phyloP scores from a whole-genome alignment of 129 eudicot species.

The Arctium minus region DNA sequence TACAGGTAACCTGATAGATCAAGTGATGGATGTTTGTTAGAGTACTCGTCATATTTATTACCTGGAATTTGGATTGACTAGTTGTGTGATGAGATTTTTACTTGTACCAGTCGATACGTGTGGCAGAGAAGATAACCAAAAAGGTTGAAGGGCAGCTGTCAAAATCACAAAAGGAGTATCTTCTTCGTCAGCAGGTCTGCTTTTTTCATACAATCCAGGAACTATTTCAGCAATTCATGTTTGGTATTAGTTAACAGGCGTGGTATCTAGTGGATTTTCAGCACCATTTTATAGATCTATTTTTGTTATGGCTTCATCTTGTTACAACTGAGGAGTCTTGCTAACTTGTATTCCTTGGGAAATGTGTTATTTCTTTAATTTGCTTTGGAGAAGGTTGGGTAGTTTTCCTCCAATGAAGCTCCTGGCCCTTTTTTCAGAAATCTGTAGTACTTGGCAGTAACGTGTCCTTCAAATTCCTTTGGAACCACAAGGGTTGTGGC shows the following conservation, averaged over 20 bases:
- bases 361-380: neutral
- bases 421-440: neutral
- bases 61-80: neutral
- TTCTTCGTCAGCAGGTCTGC: slow-evolving; percentile 94
- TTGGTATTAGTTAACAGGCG: neutral
- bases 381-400: neutral
- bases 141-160: slow-evolving; percentile 99
- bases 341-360: neutral
- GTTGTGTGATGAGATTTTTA: slow-evolving; percentile 17
- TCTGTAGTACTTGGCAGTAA: neutral
- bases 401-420: neutral
- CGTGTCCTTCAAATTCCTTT: neutral
- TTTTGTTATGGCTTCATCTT: neutral
- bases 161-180: slow-evolving; percentile 94
- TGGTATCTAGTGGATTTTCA: neutral
- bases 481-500: no score
- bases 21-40: neutral
- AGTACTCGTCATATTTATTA: neutral
- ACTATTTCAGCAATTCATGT: neutral
- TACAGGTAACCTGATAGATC: slow-evolving; percentile 60
- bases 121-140: slow-evolving; percentile 98
- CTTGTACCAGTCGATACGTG: slow-evolving; percentile 84
- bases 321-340: neutral
- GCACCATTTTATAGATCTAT: neutral
- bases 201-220: slow-evolving; percentile 3